Evolutionary conservation across 2,329 filamentous ascomycete genomes (phyloP), one percentile per base, ranked within the genome.

Genomic region (Aureobasidium uvarum): DNA sequence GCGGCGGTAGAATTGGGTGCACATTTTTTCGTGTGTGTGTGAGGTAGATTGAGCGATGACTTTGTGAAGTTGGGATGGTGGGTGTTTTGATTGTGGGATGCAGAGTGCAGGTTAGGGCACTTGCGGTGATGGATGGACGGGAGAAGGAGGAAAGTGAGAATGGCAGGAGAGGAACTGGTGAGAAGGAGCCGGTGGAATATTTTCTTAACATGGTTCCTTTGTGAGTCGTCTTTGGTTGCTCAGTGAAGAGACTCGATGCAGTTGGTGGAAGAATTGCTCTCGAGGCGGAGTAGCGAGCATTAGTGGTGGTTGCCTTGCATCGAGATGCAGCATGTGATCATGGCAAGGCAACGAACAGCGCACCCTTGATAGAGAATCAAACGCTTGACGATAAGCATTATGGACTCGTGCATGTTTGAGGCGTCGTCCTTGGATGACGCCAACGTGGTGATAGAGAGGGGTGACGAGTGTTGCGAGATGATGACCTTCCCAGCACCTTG

Each of bases 301-400:
- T 13, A 11, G 11, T 36, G n/a, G 50, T 54, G 28, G 31, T 54
- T 54, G 31, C 50, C 50, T 54, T 38, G 50, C 31, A 28, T 23
- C 10, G n/a, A 36, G 28, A 54, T 7, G 38, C 36, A n/a, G 18
- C 50, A 54, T 54, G 18, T 54, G 50, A 54, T 8, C 16, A 23
- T 54, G 31, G n/a, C 14, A 23, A 54, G 50, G 50, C 31, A 38
- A 31, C 18, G 31, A 18, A 54, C 50, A 54, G 50, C 50, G 50
- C 31, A 54, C 20, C 14, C 10, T 3, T 38, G 31, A 28, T 31
- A 51, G 7, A 23, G 25, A 14, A 28, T 16, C 13, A 28, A 8
- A 18, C 1, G 23, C 18, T 48, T 4, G 38, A 3, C 45, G 7
- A 8, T 18, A 11, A 28, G 13, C 13, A 28, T 14, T 28, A 13